Conservation (phyloP, 2,329 filamentous ascomycete genomes). For the Monosporascus sp. region DNA sequence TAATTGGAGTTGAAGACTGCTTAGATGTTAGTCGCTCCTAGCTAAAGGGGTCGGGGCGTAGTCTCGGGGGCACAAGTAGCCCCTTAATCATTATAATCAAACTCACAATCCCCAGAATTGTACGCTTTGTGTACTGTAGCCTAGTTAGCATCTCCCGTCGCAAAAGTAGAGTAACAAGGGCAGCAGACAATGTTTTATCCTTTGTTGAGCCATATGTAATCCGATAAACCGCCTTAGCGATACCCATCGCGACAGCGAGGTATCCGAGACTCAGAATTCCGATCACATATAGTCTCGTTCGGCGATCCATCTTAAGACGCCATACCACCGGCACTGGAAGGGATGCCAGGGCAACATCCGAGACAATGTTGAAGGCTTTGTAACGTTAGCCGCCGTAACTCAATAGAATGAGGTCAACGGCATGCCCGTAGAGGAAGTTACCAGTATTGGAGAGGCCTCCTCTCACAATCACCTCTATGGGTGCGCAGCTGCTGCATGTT, state of each 20-base stretch:
- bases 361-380: conserved; percentile 35
- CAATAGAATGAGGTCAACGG: too few species aligned
- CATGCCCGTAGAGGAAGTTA: conserved; percentile 1
- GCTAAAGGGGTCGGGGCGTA: not conserved
- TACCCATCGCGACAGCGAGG: conserved; percentile 34
- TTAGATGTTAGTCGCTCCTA: not conserved
- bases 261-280: conserved; percentile 38
- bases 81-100: too few species aligned
- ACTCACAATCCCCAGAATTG: conserved; percentile 31
- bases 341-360: conserved; percentile 38
- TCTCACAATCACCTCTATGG: conserved; percentile 12
- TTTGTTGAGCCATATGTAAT: conserved; percentile 25
- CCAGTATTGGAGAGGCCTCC: conserved; percentile 16
- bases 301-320: conserved; percentile 34
- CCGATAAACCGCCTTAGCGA: conserved; percentile 34
- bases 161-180: not conserved
- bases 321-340: conserved; percentile 38
- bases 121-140: conserved; percentile 17
- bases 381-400: too few species aligned
- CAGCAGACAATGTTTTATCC: conserved; percentile 29
- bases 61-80: too few species aligned
- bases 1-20: conserved; percentile 35
- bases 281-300: conserved; percentile 33
- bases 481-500: conserved; percentile 5
- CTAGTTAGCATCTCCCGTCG: not conserved